Evolutionary conservation across 257 asterid genomes (phyloP), one percentile per base, ranked within the genome.

Genomic region (Marsdenia floribunda): DNA sequence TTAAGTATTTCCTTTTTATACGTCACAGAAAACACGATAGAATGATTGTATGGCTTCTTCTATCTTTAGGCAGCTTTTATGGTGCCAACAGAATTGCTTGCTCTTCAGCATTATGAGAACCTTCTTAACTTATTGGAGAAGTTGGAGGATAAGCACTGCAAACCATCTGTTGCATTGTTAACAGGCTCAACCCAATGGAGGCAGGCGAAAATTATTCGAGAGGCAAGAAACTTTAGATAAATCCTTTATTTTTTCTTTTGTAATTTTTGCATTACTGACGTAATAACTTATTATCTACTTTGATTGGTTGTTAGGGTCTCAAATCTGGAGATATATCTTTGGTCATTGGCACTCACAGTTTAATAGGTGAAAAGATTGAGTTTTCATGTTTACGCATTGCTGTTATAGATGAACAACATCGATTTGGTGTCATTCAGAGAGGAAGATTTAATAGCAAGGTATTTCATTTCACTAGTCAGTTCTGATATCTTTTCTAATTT

Each of bases 71-170:
- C 98, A 77, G 98, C 98, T 81, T 87, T 94, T 81, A 94, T 94
- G 98, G 98, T 92, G 79, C 98, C 98, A 72, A 94, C 97, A 5
- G 98, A 94, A 84, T 91, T 94, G 82, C 96, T 91, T 77, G 98
- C 97, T 73, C 77, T 85, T 79, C 98, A 94, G 86, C 98, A 91
- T 81, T 90, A 94, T 73, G 97, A 94, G 70, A 84, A 89, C 75
- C 89, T 91, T 86, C 85, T 83, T 68, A 84, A 77, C 21, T 85
- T 91, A 86, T 90, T 94, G 58, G 96, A 82, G 81, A 87, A 87
- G 79, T 73, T 89, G 73, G 90, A 83, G 73, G 85, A 68, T 46
- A 54, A 71, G 64, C 66, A 78, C 24, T 70, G 61, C 78, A 92
- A 84, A 82, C 97, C 95, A 80, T 81, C 91, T 44, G 85, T 92